Base-by-base conservation (phyloP, 345 rosid genomes). In the Corchorus olitorius region DNA sequence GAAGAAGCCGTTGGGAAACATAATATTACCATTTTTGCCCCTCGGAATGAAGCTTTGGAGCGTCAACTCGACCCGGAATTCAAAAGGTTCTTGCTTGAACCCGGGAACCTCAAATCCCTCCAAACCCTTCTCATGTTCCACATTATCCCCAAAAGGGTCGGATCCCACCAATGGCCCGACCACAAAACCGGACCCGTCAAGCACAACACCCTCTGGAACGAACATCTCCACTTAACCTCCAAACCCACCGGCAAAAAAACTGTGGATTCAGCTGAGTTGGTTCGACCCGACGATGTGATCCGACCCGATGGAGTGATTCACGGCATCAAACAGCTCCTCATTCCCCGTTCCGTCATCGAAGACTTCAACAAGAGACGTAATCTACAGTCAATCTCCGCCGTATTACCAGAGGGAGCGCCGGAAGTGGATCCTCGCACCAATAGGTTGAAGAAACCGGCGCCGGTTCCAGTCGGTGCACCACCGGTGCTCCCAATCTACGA, bases 1-100 rank as follows among this genome's bases (percentile, higher is more conserved):
- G 98, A 96, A 79, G 91, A 86, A 68, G 97, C 97, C n/a, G 97
- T 93, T 17, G 92, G 92, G 11, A 73, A 75, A 27, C 92, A 96
- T 88, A 92, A 92, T 72, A 81, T 96, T 76, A 96, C 99, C 82
- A 92, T 96, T 82, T 96, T 96, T 62, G 99, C 99, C 1, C 99
- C 99, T 0, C 81, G 81, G 3, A 96, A 96, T 75, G 94, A 93
- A 62, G 98, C 98, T 8, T 77, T 96, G 12, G 97, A 96, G 81
- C 94, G 93, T 19, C 84, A 87, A 17, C 84, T 96, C 3, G 97
- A 96, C 80, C 98, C 98, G 3, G 93, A 87, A 45, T 93, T 96
- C 86, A 94, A 94, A 77, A 88, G 90, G 1, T 96, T 96, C 89
- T 86, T 96, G 73, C 97, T 94, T 10, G 97, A 92, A 73, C 99